Evolutionary conservation across 2,329 filamentous ascomycete species (phyloP), one percentile per base, ranked within the genome.

Genomic region (Neoscytalidium dimidiatum): DNA sequence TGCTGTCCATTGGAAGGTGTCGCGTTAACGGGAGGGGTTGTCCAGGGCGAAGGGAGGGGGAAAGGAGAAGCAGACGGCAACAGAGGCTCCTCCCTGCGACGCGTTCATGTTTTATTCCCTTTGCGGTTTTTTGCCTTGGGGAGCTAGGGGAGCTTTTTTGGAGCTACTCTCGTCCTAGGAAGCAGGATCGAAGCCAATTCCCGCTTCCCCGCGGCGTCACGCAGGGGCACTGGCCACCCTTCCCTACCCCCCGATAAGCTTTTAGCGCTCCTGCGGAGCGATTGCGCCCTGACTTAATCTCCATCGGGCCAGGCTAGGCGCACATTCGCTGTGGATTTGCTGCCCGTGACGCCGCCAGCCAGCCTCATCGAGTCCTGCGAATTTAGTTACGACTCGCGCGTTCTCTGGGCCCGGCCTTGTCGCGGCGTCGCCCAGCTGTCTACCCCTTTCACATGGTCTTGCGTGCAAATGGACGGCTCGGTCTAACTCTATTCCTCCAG

Each of bases 261-360:
- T 56, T 35, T 56, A 56, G 51, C 51, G 51, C 29, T 7, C 2
- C 13, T 35, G 11, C 21, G 31, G 31, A 19, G 51, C 51, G 51
- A 35, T 56, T 56, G 51, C 51, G 33, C 51, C 51, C 51, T 38
- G 51, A 56, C n/a, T 56, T 56, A 56, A 26, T 26, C 51, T 41
- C 6, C 9, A 23, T 31, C 13, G 14, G 23, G 26, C 26, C n/a
- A 17, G 38, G 9, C 38, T 17, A 41, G 13, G 9, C 9, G 9
- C 11, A 4, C 14, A 17, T 17, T 11, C 6, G 38, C 11, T 17
- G 38, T 41, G 9, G 13, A 41, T 14, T 11, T 41, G 33, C 8
- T 35, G 33, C 8, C 33, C 33, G 14, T 14, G 14, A 35, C 38
- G n/a, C 13, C 11, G 38, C 38, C 38, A 41, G 38, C 38, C 38